Percentiles rank a stretch among this genome's conserved stretches.
phyloP scores from a whole-genome alignment of 176 grass and related monocot genomes.

The Aegilops longissima region DNA sequence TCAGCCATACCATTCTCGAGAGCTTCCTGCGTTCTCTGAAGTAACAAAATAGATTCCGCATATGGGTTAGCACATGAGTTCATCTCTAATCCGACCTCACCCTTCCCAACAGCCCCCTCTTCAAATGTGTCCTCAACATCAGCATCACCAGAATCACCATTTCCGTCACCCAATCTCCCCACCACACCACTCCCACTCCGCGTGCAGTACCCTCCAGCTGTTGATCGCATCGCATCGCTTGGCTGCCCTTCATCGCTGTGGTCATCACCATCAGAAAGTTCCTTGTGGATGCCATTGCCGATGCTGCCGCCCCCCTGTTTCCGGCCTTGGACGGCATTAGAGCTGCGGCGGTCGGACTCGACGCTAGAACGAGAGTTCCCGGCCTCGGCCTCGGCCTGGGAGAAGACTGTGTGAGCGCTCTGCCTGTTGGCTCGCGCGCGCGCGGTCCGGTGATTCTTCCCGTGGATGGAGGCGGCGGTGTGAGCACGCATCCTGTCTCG shows the following conservation, averaged over 20 bases:
- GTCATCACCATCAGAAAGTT: conserved; percentile 22
- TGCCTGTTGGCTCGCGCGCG: conserved; percentile 5
- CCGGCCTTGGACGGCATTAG: neutral
- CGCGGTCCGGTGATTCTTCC: neutral
- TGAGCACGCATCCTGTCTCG: conserved; percentile 32
- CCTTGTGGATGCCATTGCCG: conserved; percentile 39
- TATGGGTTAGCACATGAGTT: conserved; percentile 32
- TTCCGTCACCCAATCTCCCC: conserved; percentile 16
- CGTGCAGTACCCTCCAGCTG: neutral
- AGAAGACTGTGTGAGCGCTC: neutral
- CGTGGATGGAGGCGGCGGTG: conserved; percentile 9
- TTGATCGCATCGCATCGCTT: conserved; percentile 44
- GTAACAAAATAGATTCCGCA: conserved; percentile 39
- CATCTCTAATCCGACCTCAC: conserved; percentile 4
- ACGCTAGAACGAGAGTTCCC: conserved; percentile 48
- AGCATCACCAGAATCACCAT: conserved; percentile 28
- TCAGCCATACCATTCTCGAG: conserved; percentile 65
- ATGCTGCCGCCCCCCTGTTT: neutral
- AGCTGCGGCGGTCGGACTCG: conserved; percentile 40
- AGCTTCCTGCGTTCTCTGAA: conserved; percentile 58
- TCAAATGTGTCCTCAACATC: neutral
- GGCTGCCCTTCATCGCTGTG: conserved; percentile 42
- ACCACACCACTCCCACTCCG: conserved; percentile 31
- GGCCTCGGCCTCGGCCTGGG: neutral
- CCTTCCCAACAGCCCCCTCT: conserved; percentile 28